Evolutionary conservation across 176 grass and related monocot species (phyloP), one percentile per base, ranked within the genome.

Genomic region (Eleusine indica): DNA sequence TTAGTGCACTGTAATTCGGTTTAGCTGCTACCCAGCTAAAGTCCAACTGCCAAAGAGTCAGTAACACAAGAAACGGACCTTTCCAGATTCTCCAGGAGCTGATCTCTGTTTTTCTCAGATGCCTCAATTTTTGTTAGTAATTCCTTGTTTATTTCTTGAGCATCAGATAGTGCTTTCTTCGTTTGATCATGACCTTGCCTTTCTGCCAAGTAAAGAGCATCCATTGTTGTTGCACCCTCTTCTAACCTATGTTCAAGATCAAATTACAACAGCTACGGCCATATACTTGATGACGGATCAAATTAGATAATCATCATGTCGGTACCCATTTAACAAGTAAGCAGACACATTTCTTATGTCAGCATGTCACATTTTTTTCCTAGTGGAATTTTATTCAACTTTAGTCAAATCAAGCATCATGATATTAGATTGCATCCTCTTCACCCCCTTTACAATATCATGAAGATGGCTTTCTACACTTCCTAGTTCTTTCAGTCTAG

Each of bases 161-260:
- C 85, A 80, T 87, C 73, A 42, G 82, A 87, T 28, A 92, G 71
- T 46, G 61, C 73, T 75, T 89, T 90, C 84, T 92, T 94, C n/a
- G 87, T 89, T 85, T 74, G 52, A 66, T 85, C 86, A 70, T 94
- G 92, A 30, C 86, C 89, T 79, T 89, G 80, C 61, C 76, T 91
- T 89, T 94, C 92, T 78, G 84, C 67, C 87, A 91, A 66, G 74
- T 87, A 87, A 49, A 86, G 74, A 81, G 89, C 81, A 74, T 94
- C 92, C 5, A 49, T 82, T 85, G 83, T 82, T 62, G 89, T 84
- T 91, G 87, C 85, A 83, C 86, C 73, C 62, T 98, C 96, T 91
- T 98, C 96, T 85, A 98, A 76, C 83, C 93, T 98, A 81, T 56
- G 68, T 80, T 69, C n/a, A 87, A 16, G 49, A 83, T 78, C 74